Conservation (phyloP, 495 filamentous ascomycete species). For the Neurospora intermedia region DNA sequence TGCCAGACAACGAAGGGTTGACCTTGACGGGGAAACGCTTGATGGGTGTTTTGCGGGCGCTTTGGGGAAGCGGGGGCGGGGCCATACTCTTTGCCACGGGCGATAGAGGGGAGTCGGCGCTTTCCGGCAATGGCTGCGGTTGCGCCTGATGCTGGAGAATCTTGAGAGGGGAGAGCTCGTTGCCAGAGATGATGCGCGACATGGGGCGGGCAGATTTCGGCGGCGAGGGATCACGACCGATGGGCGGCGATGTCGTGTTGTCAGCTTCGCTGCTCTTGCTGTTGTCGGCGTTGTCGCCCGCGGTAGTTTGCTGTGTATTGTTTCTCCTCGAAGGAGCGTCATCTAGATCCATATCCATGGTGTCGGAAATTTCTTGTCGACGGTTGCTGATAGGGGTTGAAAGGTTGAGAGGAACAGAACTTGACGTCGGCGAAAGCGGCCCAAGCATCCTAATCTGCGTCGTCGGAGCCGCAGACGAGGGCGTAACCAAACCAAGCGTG, state of each 20-base stretch:
- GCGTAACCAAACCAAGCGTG: neutral
- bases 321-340: neutral
- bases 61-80: constrained; percentile 22
- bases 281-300: constrained; percentile 11
- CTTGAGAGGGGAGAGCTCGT: constrained; percentile 39
- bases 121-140: constrained; percentile 7
- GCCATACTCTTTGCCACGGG: constrained; percentile 12
- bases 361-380: constrained; percentile 19
- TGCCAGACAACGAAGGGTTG: constrained; percentile 19
- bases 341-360: constrained; percentile 1
- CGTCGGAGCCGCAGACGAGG: neutral
- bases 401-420: constrained; percentile 24
- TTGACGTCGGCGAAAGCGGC: constrained; percentile 27
- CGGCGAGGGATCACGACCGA: constrained; percentile 19
- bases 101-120: neutral
- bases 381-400: constrained; percentile 19
- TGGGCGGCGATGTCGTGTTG: constrained; percentile 13
- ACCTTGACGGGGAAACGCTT: constrained; percentile 45
- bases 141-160: constrained; percentile 27
- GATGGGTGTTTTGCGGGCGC: constrained; percentile 40
- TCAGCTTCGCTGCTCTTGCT: neutral
- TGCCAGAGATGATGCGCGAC: constrained; percentile 37
- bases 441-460: constrained; percentile 18
- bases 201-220: constrained; percentile 29
- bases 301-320: constrained; percentile 5